Base-by-base conservation (phyloP, 208 protist species). In the Trypanosoma vivax region DNA sequence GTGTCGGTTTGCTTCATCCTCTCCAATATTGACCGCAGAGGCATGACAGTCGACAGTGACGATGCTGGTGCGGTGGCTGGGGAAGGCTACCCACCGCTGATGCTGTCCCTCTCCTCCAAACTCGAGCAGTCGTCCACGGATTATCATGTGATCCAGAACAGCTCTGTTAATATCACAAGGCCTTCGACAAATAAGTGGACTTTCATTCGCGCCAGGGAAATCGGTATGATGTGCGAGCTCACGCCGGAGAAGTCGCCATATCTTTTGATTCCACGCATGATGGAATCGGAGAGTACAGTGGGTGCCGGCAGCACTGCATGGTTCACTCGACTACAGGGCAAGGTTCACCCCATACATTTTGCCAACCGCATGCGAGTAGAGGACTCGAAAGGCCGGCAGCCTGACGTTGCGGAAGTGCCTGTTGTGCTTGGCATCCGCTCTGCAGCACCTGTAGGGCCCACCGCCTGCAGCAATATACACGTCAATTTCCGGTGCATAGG, bases 131-230 rank as follows among this genome's bases (percentile, higher is more conserved):
- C 41, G 19, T 28, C 55, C 10, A 52, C 60, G 0, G 47, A 49
- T 24, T 83, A 82, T 50, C 60, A 61, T 21, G 78, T 92, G 5
- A 54, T 78, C 13, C 58, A 53, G 33, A 92, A 92, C 79, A 70
- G 73, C 34, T 68, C 79, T 21, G 47, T 64, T 7, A 64, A 90
- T 28, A 56, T 63, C 3, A 65, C 65, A 34, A 49, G 65, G 42
- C 72, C 81, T 16, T 86, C 79, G 2, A 43, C 64, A 31, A 70
- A 64, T 16, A 69, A 68, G 41, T 93, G 79, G 78, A 77, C 82
- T 16, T 93, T 93, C 51, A 64, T 88, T 45, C 77, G 88, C 64
- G 78, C 81, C 23, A 75, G 85, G 21, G 85, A 93, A 51, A 77
- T 93, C 24, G 60, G 65, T 25, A 86, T 93, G 81, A 45, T 65